phyloP scores from a whole-genome alignment of 1,284 basidiomycete species.

The Golubevia pallescens region DNA sequence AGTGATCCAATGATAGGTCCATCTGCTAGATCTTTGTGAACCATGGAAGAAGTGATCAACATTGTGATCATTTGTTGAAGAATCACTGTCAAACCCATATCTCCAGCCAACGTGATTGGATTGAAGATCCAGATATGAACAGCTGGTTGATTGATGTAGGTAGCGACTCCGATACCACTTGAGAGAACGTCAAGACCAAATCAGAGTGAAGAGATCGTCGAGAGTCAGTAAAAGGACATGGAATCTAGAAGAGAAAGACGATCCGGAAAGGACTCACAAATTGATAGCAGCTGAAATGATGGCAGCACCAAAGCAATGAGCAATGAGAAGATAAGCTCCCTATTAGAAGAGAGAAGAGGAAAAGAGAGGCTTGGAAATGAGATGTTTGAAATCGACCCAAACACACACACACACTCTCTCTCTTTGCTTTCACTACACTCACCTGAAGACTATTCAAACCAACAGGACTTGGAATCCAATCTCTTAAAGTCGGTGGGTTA shows the following conservation, averaged over 20 bases:
- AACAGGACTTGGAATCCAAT: slow-evolving; percentile 17
- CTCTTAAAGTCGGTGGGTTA: slow-evolving; percentile 16
- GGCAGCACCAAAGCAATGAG: slow-evolving; percentile 17
- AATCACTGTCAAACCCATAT: slow-evolving; percentile 58
- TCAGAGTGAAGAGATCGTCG: neutral
- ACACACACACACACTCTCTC: no score
- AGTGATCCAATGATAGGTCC: slow-evolving; percentile 34
- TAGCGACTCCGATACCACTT: slow-evolving; percentile 37
- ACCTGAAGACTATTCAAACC: slow-evolving; percentile 8
- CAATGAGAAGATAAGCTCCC: slow-evolving; percentile 17
- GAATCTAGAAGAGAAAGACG: neutral
- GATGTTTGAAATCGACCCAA: no score
- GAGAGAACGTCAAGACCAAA: neutral
- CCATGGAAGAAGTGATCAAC: slow-evolving; percentile 46
- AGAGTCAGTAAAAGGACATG: no score
- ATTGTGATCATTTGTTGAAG: slow-evolving; percentile 53
- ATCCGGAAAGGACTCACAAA: slow-evolving; percentile 17
- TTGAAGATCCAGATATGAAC: slow-evolving; percentile 45
- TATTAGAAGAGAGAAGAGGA: slow-evolving; percentile 1
- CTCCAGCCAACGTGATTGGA: slow-evolving; percentile 48
- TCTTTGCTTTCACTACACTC: no score
- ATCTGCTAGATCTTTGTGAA: slow-evolving; percentile 39
- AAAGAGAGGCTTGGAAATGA: no score
- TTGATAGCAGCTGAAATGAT: slow-evolving; percentile 39
- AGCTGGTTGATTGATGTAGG: slow-evolving; percentile 27